Evolutionary conservation across 2,329 filamentous ascomycete genomes (phyloP).

Genomic region (Trichoderma atrobrunneum): DNA sequence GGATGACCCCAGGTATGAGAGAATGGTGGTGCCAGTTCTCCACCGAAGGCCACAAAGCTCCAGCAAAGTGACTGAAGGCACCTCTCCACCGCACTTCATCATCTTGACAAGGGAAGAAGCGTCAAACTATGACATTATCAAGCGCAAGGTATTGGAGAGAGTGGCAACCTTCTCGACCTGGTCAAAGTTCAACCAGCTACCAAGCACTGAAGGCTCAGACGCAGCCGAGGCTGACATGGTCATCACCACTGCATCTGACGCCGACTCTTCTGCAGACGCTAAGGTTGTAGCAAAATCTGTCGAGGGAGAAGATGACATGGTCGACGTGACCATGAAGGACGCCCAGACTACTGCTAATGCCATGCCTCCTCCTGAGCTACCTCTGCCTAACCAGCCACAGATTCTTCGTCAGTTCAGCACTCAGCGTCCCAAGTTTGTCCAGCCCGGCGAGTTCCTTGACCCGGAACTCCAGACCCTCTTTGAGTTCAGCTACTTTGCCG

Average conservation of each 20-base stretch:
- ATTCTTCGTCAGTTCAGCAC: slow-evolving; percentile 48
- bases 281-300: slow-evolving; percentile 76
- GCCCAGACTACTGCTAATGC: slow-evolving; percentile 33
- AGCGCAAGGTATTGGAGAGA: slow-evolving; percentile 75
- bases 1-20: slow-evolving; percentile 62
- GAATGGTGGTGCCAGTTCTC: slow-evolving; percentile 68
- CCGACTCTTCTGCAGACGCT: slow-evolving; percentile 64
- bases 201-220: slow-evolving; percentile 47
- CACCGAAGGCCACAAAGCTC: slow-evolving; percentile 50
- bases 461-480: slow-evolving; percentile 69
- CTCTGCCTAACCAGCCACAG: slow-evolving; percentile 24
- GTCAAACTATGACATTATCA: slow-evolving; percentile 64
- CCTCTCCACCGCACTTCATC: slow-evolving; percentile 64
- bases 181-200: slow-evolving; percentile 56
- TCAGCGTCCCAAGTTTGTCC: slow-evolving; percentile 52
- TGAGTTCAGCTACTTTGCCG: slow-evolving; percentile 65
- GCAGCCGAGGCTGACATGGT: slow-evolving; percentile 66
- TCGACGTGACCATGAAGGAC: slow-evolving; percentile 85
- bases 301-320: slow-evolving; percentile 84
- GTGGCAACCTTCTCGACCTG: slow-evolving; percentile 74
- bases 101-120: slow-evolving; percentile 71
- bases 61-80: slow-evolving; percentile 31
- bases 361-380: slow-evolving; percentile 22
- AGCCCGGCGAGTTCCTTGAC: slow-evolving; percentile 57
- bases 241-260: slow-evolving; percentile 60